Evolutionary conservation across 202 grass and related monocot genomes (phyloP), one percentile per base, ranked within the genome.

Genomic region (Musa balbisiana): DNA sequence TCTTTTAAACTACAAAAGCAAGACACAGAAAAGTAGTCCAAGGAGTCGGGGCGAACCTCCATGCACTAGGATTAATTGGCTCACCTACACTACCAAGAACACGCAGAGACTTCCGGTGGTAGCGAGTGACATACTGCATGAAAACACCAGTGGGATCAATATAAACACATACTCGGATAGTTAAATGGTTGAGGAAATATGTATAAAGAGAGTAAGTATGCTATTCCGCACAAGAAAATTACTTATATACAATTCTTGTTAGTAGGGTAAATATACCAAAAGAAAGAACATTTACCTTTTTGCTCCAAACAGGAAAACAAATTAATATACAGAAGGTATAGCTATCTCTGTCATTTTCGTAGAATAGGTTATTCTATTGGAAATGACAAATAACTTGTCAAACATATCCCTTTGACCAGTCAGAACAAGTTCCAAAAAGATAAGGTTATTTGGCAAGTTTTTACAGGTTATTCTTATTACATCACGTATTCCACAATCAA

Each of bases 51-150:
- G 53, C 29, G 55, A 80, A 98, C 91, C 95, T 98, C 95, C 95
- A 98, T 76, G 95, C 87, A 83, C 87, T 92, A 21, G 95, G 91
- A 83, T 98, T 98, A 73, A 98, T 98, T 43, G 94, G 94, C 79
- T 98, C 94, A 20, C 94, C 94, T 72, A 94, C 94, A 82, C 94
- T 98, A 84, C 94, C 94, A 72, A 98, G 86, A 78, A 98, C 83
- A 78, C 94, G 91, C 3, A 98, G 88, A 77, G 94, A 98, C 82
- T 98, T 93, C 66, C 88, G 88, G 29, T 89, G 89, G 74, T 94
- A 92, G 59, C 80, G 87, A 80, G 65, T 84, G 85, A 94, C 91
- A 85, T 89, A 94, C 95, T 98, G 81, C 78, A 77, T 25, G 3
- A 64, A 52, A 52, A 0, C 49, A 77, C 20, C 8, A 17, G 17